These are phyloP conservation scores for Ophiostoma sp. DNA, from an alignment of 2,329 filamentous ascomycete species.

Conservation along the genomic window DNA sequence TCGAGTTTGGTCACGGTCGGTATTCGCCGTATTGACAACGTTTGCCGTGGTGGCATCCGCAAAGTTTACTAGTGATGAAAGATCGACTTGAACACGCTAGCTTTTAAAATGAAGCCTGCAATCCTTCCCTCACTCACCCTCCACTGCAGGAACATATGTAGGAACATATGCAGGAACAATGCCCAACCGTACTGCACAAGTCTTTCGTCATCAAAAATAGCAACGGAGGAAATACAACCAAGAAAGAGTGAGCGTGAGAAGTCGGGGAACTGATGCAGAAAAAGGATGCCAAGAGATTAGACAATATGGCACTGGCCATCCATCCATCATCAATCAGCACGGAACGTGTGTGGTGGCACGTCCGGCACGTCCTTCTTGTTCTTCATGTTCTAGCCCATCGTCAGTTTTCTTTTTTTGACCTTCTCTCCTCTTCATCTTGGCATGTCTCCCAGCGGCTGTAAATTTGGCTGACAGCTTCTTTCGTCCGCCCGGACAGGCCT, in stretches of 20 bases:
- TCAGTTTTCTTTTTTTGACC: too few relatives aligned
- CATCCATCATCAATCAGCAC: too few relatives aligned
- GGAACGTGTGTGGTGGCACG: neutral
- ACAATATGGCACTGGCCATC: too few relatives aligned
- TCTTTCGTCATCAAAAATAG: neutral
- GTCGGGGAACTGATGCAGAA: neutral
- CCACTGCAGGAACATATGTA: neutral
- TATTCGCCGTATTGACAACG: slow-evolving; percentile 1
- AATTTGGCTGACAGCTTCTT: neutral
- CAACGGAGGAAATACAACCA: neutral
- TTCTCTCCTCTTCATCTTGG: neutral
- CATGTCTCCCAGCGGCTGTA: neutral
- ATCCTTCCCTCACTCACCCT: neutral
- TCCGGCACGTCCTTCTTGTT: too few relatives aligned
- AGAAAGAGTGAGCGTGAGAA: neutral
- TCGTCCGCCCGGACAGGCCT: neutral
- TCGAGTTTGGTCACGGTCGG: neutral
- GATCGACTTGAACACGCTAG: neutral
- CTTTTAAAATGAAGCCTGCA: too few relatives aligned
- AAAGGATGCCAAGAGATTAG: neutral
- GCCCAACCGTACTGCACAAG: too few relatives aligned
- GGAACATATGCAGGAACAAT: neutral
- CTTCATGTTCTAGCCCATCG: neutral
- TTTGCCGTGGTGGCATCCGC: neutral
- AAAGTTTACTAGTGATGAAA: too few relatives aligned